Base-by-base conservation (phyloP, 2,329 filamentous ascomycete species). In the Fusarium caatingaense region DNA sequence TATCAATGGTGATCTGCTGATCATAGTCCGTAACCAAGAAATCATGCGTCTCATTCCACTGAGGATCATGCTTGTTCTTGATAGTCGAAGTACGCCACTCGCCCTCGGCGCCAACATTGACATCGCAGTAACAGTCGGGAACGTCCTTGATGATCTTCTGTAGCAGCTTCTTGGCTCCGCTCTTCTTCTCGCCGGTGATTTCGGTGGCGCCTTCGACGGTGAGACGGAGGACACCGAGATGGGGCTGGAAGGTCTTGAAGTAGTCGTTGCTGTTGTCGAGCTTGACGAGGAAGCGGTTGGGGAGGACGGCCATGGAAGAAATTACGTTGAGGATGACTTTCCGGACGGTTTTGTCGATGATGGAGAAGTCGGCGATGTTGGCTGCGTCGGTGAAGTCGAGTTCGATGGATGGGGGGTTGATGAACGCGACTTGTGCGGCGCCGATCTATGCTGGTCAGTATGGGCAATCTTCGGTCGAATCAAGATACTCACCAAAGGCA, bases 41-140 rank as follows among this genome's bases (percentile, higher is more conserved):
- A 21, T 75, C 73, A 45, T 75, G 73, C 30, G 73, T 75, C 56
- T 75, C 73, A 41, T 75, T 69, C 73, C 72, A 75, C 23, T 58
- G 32, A 1, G 73, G 73, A 37, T 75, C 59, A 21, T 75, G 73
- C 1, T 60, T 74, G 61, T 75, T 75, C 28, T 75, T 75, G 28
- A 72, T 56, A 30, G 72, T 74, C 13, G 61, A 60, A 9, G 72
- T 74, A 15, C 70, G 72, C 72, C 72, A 74, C 46, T 73, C 72
- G 45, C 56, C 72, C 23, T 74, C 72, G 0, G 71, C 72, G 21
- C 72, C 72, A 10, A 74, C 64, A 3, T 37, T 72, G 23, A 74
- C 72, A 25, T 71, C n/a, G 18, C 71, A 73, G 20, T 71, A 74
- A 15, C 72, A 72, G 34, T 74, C 72, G 1, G 72, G 72, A n/a